Evolutionary conservation across 139 green algal species (phyloP), one percentile per base, ranked within the genome.

Genomic region (Coelastrella sp.): DNA sequence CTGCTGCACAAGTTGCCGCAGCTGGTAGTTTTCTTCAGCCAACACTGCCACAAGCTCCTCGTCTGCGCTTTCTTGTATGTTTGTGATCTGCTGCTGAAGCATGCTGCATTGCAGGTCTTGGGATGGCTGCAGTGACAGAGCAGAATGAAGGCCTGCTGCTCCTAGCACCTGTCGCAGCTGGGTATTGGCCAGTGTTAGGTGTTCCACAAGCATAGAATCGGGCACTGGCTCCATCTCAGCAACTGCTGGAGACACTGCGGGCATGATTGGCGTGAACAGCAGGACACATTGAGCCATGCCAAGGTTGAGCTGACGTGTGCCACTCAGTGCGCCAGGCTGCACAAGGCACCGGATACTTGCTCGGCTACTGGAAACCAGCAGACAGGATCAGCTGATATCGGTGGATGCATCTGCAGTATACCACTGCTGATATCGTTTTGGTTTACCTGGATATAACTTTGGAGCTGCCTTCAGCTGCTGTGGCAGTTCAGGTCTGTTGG

Each of bases 21-120:
- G 75, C 53, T 82, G 75, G 38, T 82, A 82, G 51, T 82, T 82
- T 35, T 82, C 75, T 37, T 82, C 75, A 30, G 75, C 75, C 8
- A 82, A 45, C 23, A 51, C 23, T 23, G 51, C 75, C 34, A 82
- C 35, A 8, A 38, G 9, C 53, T 71, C 75, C 30, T 69, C 75
- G 34, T 82, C 48, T 27, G 21, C 17, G 11, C 21, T 64, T 9
- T 27, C 7, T 21, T 64, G 53, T 27, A 32, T n/a, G 17, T 27
- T 5, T 9, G 17, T n/a, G 19, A 48, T 25, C n/a, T 60, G 15
- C 32, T 82, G 51, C 53, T 67, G 48, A 4, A 66, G 45, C 45
- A 37, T 30, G 35, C 11, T 23, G 9, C 7, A 23, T 35, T 45
- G 34, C 69, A 62, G 69, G 9, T 38, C 35, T 6, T 34, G 67